Evolutionary conservation across 805 yeast species (phyloP), one percentile per base, ranked within the genome.

Genomic region (Candida berthetii): DNA sequence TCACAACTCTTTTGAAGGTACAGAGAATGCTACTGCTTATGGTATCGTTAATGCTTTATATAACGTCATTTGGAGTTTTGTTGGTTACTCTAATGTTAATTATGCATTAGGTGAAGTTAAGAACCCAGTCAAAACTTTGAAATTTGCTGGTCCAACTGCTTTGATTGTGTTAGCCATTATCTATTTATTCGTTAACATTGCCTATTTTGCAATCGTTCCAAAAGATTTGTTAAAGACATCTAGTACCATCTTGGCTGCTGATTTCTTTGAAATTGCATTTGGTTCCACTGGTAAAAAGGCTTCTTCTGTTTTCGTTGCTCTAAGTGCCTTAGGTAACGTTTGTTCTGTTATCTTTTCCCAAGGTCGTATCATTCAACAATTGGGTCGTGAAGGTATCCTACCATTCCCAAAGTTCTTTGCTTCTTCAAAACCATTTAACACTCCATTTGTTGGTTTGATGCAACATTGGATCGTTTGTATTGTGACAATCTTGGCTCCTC

Each of bases 171-270:
- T 85, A 42, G 74, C 82, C 2, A 60, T 85, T 38, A 65, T 86
- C 42, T 86, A 86, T 63, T 77, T 86, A 64, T 76, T 86, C 46
- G 85, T 80, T 39, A 83, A 85, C 61, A 74, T 85, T 54, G 85
- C 93, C 5, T 86, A 85, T 60, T 85, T 79, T 57, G 89, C 88
- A 4, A 91, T 87, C 37, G 86, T 89, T 33, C 85, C 90, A 42
- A 72, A 74, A 46, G 82, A 78, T 6, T 79, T 71, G 35, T 62
- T 82, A 44, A 68, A 70, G 31, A 48, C 61, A 19, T 82, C 90
- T 1, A 86, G 86, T 20, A 73, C 82, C 46, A 74, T 84, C 44
- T 69, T 86, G 39, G 95, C 90, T 37, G 91, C 88, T 13, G 71
- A 78, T 40, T 85, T 84, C 60, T 86, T 87, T 65, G 74, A 68